Evolutionary conservation across 495 filamentous ascomycete genomes (phyloP).

Genomic region (Podospora sp.): DNA sequence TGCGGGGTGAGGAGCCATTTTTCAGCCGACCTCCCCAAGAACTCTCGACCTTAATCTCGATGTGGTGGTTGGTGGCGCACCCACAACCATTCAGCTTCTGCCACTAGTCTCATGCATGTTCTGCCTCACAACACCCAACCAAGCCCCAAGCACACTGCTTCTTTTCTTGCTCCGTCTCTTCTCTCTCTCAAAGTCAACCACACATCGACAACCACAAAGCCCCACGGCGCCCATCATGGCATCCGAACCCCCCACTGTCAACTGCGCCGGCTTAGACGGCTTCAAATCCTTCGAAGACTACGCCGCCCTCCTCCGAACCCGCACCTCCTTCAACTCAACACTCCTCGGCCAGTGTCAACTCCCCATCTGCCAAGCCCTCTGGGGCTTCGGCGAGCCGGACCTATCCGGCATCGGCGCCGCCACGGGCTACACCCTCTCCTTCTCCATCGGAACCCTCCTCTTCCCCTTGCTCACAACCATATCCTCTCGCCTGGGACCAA

Average conservation of each 20-base stretch:
- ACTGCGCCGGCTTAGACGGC: conserved; percentile 1
- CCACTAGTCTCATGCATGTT: no score
- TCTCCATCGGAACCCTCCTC: background rate
- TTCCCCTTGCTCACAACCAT: background rate
- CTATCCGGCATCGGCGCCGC: conserved; percentile 6
- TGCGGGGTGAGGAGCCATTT: no score
- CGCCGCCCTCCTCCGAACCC: background rate
- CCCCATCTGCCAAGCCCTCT: background rate
- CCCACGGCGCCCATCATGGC: no score
- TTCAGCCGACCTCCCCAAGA: no score
- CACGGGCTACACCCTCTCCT: conserved; percentile 4
- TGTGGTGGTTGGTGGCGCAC: no score
- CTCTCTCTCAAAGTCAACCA: no score
- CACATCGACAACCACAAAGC: no score
- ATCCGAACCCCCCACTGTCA: background rate
- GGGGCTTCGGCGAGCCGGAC: conserved; percentile 1
- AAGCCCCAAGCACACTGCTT: no score
- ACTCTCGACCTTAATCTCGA: no score
- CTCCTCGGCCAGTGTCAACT: background rate
- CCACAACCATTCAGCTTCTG: no score
- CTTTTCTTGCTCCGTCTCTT: no score
- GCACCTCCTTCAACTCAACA: background rate
- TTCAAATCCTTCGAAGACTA: background rate
- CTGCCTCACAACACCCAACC: no score
- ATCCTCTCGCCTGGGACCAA: background rate